Percentiles rank a stretch among this genome's conserved stretches.
Conservation (phyloP, 2,329 filamentous ascomycete species). For the Neofusicoccum sp. region DNA sequence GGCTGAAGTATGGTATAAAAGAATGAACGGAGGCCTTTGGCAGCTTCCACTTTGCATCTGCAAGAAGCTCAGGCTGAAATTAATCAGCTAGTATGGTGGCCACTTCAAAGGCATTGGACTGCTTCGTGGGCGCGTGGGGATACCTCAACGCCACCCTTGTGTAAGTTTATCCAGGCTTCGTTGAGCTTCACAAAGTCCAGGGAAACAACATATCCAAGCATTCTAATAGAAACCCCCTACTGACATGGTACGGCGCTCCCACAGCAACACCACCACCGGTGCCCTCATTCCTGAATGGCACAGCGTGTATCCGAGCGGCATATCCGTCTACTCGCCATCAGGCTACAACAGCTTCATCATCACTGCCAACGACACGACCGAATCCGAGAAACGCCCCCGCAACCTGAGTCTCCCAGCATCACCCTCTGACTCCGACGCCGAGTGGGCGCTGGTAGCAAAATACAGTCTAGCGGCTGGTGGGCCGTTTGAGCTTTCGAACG, state of each 20-base stretch:
- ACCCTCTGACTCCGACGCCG: not conserved
- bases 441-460: not conserved
- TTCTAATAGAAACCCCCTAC: not conserved
- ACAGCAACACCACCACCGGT: conserved; percentile 7
- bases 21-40: too few relatives aligned
- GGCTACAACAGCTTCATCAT: not conserved
- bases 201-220: too few relatives aligned
- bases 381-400: not conserved
- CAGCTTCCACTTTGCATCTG: too few relatives aligned
- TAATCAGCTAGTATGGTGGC: too few relatives aligned
- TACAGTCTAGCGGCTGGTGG: not conserved
- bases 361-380: conserved; percentile 6
- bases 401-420: not conserved
- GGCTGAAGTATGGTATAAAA: too few relatives aligned
- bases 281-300: conserved; percentile 3
- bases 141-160: not conserved
- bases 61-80: too few relatives aligned
- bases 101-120: not conserved
- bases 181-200: too few relatives aligned
- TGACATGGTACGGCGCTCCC: not conserved
- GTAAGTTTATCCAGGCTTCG: not conserved
- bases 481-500: not conserved
- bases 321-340: not conserved
- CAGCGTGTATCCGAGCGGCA: not conserved
- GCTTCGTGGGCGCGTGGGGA: not conserved